These are phyloP conservation scores for Tetrahymena elliotti DNA, from an alignment of 73 alveolate genomes.

Conservation along the genomic window DNA sequence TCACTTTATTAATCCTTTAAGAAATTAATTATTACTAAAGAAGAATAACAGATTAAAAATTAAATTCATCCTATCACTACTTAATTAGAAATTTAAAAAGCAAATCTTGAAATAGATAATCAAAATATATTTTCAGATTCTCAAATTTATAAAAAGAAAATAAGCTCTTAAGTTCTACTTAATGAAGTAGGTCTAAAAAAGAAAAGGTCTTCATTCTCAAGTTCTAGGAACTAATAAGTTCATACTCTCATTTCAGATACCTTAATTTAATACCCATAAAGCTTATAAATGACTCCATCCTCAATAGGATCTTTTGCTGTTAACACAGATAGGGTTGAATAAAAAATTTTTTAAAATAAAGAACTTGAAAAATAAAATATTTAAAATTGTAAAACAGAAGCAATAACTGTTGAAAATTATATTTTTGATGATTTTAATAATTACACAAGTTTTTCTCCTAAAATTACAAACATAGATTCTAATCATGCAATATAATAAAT, in stretches of 20 bases:
- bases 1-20: neutral
- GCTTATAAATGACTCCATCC: neutral
- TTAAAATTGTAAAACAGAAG: neutral
- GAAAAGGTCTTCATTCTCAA: neutral
- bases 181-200: neutral
- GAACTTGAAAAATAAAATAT: neutral
- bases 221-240: neutral
- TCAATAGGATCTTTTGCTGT: neutral
- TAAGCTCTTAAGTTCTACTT: neutral
- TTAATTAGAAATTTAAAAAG: neutral
- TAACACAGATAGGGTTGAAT: neutral
- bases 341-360: no score
- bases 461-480: neutral
- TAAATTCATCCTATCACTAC: neutral
- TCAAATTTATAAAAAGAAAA: no score
- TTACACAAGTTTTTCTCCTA: neutral
- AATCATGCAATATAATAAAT: neutral
- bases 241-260: neutral
- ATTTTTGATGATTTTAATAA: neutral
- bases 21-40: neutral
- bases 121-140: no score
- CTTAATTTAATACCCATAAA: neutral
- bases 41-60: no score
- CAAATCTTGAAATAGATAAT: neutral
- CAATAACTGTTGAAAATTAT: neutral